phyloP scores from a whole-genome alignment of 106 monocot species.

The Platanthera zijinensis region DNA sequence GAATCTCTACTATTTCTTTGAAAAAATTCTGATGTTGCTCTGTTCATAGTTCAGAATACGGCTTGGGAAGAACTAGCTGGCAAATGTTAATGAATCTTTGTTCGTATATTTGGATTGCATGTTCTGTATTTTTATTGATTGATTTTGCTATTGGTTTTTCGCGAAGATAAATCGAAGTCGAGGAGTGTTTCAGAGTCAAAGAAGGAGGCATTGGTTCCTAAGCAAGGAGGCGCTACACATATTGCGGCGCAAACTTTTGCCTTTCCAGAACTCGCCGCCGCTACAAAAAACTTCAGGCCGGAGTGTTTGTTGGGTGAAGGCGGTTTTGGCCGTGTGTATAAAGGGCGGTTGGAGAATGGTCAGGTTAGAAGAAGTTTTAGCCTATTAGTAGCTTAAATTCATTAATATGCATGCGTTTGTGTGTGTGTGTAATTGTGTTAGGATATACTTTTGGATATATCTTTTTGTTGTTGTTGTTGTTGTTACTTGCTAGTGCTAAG shows the following conservation, averaged over 20 bases:
- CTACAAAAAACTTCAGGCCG: constrained; percentile 39
- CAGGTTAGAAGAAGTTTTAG: constrained; percentile 24
- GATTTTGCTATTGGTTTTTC: neutral
- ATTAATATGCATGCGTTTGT: constrained; percentile 2
- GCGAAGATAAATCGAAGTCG: constrained; percentile 39
- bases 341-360: constrained; percentile 40
- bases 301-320: constrained; percentile 53
- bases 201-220: constrained; percentile 25
- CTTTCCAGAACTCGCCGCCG: constrained; percentile 48
- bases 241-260: constrained; percentile 48
- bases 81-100: neutral
- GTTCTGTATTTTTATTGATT: neutral
- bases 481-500: no score
- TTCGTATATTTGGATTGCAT: neutral
- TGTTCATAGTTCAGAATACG: neutral
- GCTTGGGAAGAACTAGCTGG: neutral
- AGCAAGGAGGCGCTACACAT: constrained; percentile 21
- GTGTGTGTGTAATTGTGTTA: no score
- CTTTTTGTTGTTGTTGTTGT: neutral
- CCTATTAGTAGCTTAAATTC: neutral
- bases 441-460: neutral
- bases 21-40: neutral
- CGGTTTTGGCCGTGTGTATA: constrained; percentile 54
- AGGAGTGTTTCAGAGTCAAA: constrained; percentile 17
- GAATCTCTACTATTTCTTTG: neutral